phyloP scores from a whole-genome alignment of 495 filamentous ascomycete genomes.

The Penicillium flavigenum region DNA sequence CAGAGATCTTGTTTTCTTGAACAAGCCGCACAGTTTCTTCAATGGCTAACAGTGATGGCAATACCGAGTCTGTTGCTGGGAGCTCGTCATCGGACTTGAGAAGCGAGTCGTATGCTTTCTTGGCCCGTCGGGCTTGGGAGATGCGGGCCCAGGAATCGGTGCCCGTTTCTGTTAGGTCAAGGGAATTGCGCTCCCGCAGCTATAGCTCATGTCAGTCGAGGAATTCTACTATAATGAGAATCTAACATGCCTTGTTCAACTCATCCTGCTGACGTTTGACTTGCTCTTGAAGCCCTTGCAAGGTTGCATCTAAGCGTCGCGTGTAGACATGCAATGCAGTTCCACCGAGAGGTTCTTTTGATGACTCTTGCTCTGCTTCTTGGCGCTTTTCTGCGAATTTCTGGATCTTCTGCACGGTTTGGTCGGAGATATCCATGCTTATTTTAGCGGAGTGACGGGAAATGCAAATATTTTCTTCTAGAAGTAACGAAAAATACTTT shows the following conservation, averaged over 20 bases:
- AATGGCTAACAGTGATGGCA: constrained; percentile 70
- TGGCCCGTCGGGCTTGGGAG: constrained; percentile 56
- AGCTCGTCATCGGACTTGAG: constrained; percentile 60
- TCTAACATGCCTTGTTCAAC: constrained; percentile 49
- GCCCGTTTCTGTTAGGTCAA: constrained; percentile 41
- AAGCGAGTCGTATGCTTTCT: constrained; percentile 62
- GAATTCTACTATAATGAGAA: constrained; percentile 1
- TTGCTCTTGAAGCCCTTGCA: constrained; percentile 62
- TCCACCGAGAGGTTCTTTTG: constrained; percentile 32
- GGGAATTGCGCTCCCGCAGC: constrained; percentile 44
- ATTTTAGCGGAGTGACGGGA: constrained; percentile 1
- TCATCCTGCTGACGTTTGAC: constrained; percentile 65
- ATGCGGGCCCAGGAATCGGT: constrained; percentile 48
- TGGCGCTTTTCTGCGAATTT: constrained; percentile 39
- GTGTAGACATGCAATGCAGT: constrained; percentile 41
- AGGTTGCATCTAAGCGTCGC: constrained; percentile 59
- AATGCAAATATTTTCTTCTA: background rate
- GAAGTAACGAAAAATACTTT: constrained; percentile 1
- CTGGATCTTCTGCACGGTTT: constrained; percentile 39
- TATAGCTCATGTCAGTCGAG: constrained; percentile 26
- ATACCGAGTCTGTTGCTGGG: constrained; percentile 61
- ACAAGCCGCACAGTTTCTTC: constrained; percentile 63
- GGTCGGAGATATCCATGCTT: constrained; percentile 37
- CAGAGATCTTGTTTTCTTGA: constrained; percentile 58
- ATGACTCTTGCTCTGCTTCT: constrained; percentile 37